Evolutionary conservation across 306 rosid genomes (phyloP).

Genomic region (Carpinus fangiana): DNA sequence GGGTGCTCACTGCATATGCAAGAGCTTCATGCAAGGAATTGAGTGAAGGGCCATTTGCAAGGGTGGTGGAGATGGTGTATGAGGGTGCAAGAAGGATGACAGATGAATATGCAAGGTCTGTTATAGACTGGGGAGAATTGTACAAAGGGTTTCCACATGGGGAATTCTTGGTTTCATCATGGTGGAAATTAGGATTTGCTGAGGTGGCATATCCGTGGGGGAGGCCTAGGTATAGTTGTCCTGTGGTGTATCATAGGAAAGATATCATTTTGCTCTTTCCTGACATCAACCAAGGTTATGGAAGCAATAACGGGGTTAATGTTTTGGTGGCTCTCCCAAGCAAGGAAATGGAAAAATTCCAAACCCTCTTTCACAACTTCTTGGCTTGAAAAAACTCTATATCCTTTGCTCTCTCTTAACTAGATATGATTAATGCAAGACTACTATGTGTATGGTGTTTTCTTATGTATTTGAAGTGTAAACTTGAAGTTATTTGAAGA

Average conservation of each 20-base stretch:
- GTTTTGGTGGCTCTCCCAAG: conserved; percentile 61
- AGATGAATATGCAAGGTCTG: conserved; percentile 62
- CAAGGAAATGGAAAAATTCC: conserved; percentile 52
- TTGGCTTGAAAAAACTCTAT: not conserved
- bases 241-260: conserved; percentile 54
- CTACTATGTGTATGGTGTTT: not conserved
- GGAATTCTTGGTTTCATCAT: conserved; percentile 71
- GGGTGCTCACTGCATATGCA: conserved; percentile 50
- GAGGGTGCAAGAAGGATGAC: conserved; percentile 65
- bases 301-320: conserved; percentile 40
- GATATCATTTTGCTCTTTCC: conserved; percentile 68
- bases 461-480: not conserved
- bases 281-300: conserved; percentile 30
- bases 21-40: conserved; percentile 40
- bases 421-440: not conserved
- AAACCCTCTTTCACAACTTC: conserved; percentile 37
- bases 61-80: conserved; percentile 51
- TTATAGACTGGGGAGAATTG: conserved; percentile 71
- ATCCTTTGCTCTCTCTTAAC: not conserved
- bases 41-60: conserved; percentile 35
- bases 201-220: conserved; percentile 89
- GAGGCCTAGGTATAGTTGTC: conserved; percentile 70
- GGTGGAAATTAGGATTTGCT: conserved; percentile 78
- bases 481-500: not conserved
- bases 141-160: conserved; percentile 68